phyloP scores from a whole-genome alignment of 345 rosid species.

The Salix exigua region DNA sequence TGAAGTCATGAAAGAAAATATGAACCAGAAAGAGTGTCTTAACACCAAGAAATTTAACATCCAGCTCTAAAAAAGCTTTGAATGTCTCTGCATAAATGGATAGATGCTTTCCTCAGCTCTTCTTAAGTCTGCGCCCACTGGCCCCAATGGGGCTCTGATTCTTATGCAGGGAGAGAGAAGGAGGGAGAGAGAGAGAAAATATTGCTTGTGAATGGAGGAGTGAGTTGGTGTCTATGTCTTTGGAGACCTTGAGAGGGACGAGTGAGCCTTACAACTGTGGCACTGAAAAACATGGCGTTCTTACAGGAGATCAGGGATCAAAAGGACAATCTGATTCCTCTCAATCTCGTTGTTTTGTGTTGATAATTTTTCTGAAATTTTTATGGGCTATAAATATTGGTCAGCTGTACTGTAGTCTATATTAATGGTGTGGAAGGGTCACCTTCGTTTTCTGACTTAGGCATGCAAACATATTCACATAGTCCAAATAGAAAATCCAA shows the following conservation, averaged over 20 bases:
- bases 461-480: conserved; percentile 31
- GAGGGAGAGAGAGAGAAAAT: conserved; percentile 5
- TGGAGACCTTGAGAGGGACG: conserved; percentile 38
- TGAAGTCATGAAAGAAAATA: conserved; percentile 6
- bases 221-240: conserved; percentile 41
- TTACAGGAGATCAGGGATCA: conserved; percentile 2
- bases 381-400: conserved; percentile 23
- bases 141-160: conserved; percentile 22
- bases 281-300: conserved; percentile 74
- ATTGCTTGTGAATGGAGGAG: conserved; percentile 13
- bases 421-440: conserved; percentile 25
- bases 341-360: background rate
- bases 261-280: conserved; percentile 39
- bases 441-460: conserved; percentile 25
- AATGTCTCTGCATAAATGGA: conserved; percentile 31
- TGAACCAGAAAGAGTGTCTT: background rate
- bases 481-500: conserved; percentile 55
- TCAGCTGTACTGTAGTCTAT: conserved; percentile 27
- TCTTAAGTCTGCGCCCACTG: conserved; percentile 1
- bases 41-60: background rate
- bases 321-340: conserved; percentile 16
- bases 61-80: conserved; percentile 9
- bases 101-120: conserved; percentile 20
- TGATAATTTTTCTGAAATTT: conserved; percentile 4
- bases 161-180: conserved; percentile 24